Percentiles rank a stretch among this genome's conserved stretches.
These are phyloP conservation scores for Dactylellina drechsleri DNA, from an alignment of 2,329 filamentous ascomycete species.

Conservation along the genomic window DNA sequence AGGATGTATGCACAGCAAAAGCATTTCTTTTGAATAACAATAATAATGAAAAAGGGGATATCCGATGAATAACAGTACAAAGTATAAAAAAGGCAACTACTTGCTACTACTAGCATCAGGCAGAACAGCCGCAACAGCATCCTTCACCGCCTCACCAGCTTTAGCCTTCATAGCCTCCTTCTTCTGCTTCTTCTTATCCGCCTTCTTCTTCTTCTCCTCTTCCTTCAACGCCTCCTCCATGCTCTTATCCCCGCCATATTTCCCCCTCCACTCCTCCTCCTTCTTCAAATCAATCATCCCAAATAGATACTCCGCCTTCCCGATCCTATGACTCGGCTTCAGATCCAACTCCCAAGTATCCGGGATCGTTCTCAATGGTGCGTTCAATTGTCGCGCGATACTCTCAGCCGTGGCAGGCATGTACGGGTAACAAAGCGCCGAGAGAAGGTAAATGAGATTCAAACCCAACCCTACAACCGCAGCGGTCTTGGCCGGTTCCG, in stretches of 20 bases:
- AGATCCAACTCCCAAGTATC: constrained; percentile 73
- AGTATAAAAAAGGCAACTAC: neutral
- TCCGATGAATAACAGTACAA: constrained; percentile 10
- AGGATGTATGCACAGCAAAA: constrained; percentile 1
- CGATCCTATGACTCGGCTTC: constrained; percentile 80
- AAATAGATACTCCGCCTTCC: constrained; percentile 80
- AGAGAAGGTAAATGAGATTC: constrained; percentile 84
- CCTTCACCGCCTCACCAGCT: constrained; percentile 23
- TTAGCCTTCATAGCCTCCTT: constrained; percentile 66
- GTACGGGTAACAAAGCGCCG: constrained; percentile 81
- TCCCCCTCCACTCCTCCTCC: constrained; percentile 81
- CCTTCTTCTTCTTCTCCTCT: constrained; percentile 61
- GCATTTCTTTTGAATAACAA: neutral
- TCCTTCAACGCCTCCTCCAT: constrained; percentile 63
- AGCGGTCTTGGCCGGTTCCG: constrained; percentile 68
- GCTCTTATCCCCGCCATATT: constrained; percentile 72
- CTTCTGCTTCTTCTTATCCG: constrained; percentile 79
- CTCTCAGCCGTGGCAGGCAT: constrained; percentile 80
- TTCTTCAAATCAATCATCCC: constrained; percentile 83
- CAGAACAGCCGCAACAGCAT: constrained; percentile 5
- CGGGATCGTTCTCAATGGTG: constrained; percentile 71
- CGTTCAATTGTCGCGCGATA: constrained; percentile 80
- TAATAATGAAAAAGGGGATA: constrained; percentile 15
- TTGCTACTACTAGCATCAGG: constrained; percentile 10
- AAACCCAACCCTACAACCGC: constrained; percentile 79